phyloP scores from a whole-genome alignment of 108 stramenopile species.

The Fistulifera solaris region DNA sequence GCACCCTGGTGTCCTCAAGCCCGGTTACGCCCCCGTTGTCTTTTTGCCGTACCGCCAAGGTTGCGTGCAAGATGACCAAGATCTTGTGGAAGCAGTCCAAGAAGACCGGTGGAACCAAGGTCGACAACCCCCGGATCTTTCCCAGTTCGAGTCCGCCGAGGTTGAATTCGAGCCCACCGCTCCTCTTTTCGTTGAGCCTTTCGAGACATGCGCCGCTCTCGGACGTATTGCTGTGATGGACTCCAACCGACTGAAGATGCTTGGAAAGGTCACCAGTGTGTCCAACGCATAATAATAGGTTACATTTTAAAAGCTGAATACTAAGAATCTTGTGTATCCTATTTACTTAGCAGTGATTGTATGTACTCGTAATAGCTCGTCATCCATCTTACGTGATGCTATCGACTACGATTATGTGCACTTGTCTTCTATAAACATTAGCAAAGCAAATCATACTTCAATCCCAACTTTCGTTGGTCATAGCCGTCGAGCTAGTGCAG shows the following conservation, averaged over 20 bases:
- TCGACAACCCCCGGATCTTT: slow-evolving; percentile 73
- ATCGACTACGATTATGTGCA: too few relatives aligned
- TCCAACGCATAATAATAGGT: not conserved
- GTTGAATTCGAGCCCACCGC: slow-evolving; percentile 70
- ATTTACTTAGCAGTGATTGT: too few relatives aligned
- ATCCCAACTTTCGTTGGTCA: too few relatives aligned
- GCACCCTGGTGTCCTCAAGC: slow-evolving; percentile 80
- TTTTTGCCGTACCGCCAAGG: slow-evolving; percentile 83
- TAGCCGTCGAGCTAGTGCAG: too few relatives aligned
- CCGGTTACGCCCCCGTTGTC: slow-evolving; percentile 64
- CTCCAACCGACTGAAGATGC: slow-evolving; percentile 61
- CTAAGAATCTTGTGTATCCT: too few relatives aligned
- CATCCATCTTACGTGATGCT: too few relatives aligned
- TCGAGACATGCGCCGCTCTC: slow-evolving; percentile 64
- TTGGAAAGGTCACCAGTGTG: slow-evolving; percentile 70
- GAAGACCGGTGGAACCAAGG: slow-evolving; percentile 80
- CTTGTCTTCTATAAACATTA: too few relatives aligned
- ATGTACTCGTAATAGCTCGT: too few relatives aligned
- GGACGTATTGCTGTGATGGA: slow-evolving; percentile 53
- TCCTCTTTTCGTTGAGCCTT: slow-evolving; percentile 76
- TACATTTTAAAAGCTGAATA: too few relatives aligned
- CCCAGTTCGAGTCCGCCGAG: slow-evolving; percentile 74
- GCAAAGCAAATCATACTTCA: too few relatives aligned
- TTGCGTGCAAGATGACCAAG: slow-evolving; percentile 85
- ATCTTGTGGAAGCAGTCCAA: slow-evolving; percentile 81